Evolutionary conservation across 1,139 yeast genomes (phyloP), one percentile per base, ranked within the genome.

Genomic region (Kodamaea alishanica): DNA sequence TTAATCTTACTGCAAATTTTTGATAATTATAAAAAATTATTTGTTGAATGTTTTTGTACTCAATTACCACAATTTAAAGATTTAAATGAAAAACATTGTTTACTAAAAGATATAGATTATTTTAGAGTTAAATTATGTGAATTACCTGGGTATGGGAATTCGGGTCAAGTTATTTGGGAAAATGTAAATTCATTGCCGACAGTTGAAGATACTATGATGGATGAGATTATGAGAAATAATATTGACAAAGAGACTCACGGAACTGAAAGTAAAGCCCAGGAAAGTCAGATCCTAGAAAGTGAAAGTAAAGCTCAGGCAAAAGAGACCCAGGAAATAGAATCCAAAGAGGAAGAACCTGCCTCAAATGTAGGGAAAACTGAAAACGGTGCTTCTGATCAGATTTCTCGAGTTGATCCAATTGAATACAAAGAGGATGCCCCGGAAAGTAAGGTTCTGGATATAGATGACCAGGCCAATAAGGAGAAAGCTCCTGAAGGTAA

Each of bases 151-250:
- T 77, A 82, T 44, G 85, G 84, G 0, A 72, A 79, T 44, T 73
- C 83, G 1, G 87, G 86, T 0, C 82, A 79, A 44, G 77, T 78
- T 0, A 67, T 83, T 10, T 76, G 83, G 79, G 86, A 79, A 49
- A 75, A 75, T 47, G 81, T 81, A 5, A 78, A 80, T 50, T 67
- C 77, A 2, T 60, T 79, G 50, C 69, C 75, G 1, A 75, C 80
- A 0, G 67, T 69, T 9, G 81, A 75, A 44, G 81, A 75, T 44
- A 51, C 61, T 3, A 58, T 58, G 39, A 73, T 75, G 79, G 77
- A 71, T 30, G 64, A 63, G 38, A 55, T 65, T 1, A 73, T 73
- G 78, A 61, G 67, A 41, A 56, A 58, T 28, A 71, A 67, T 44
- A 65, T 70, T 8, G 61, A 60, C 32, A 59, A 52, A 6, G 65